Conservation (phyloP, 192 early-diverging fungal species). For the Chytriomyces confervae region DNA sequence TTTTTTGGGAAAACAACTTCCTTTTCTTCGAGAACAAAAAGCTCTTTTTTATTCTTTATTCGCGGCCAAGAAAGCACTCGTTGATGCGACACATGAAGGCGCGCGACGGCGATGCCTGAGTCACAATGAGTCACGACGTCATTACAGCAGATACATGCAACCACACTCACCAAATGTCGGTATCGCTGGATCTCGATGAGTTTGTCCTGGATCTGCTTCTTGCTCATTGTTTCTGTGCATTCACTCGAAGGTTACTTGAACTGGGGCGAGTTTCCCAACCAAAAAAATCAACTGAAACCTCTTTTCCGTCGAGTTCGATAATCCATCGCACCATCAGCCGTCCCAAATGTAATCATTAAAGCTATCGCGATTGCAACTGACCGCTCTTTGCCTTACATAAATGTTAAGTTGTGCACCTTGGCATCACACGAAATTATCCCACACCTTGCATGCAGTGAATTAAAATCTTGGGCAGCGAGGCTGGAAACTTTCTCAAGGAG, state of each 20-base stretch:
- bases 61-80: conserved; percentile 18
- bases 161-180: conserved; percentile 32
- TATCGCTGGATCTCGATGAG: conserved; percentile 34
- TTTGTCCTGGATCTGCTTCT: conserved; percentile 27
- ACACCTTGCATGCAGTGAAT: conserved; percentile 80
- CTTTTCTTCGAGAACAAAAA: too few relatives aligned
- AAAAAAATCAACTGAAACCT: not conserved
- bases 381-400: conserved; percentile 65
- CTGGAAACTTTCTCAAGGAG: conserved; percentile 33
- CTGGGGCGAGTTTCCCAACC: too few relatives aligned
- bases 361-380: conserved; percentile 81
- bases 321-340: conserved; percentile 25
- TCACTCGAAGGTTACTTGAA: not conserved
- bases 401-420: not conserved
- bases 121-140: not conserved
- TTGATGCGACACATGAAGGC: conserved; percentile 34
- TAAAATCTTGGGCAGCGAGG: conserved; percentile 52
- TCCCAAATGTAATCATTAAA: conserved; percentile 53
- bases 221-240: conserved; percentile 8
- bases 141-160: not conserved
- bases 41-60: not conserved
- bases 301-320: not conserved
- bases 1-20: too few relatives aligned
- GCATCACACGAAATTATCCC: not conserved
- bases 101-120: conserved; percentile 24